phyloP scores from a whole-genome alignment of 2,329 filamentous ascomycete species.

The Phaeoacremonium minimum region DNA sequence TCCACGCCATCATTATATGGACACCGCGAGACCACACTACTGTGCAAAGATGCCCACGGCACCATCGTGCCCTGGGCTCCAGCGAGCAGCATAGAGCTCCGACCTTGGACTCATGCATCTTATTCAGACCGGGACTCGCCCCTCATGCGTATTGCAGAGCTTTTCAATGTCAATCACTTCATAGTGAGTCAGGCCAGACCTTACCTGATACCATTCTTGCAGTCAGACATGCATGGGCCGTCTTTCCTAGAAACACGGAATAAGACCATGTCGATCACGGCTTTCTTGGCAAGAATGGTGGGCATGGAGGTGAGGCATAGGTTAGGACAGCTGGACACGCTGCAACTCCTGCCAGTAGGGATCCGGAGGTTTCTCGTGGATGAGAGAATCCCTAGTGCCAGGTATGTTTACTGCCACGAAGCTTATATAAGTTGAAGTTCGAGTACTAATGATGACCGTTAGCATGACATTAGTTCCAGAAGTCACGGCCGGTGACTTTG shows the following conservation, averaged over 20 bases:
- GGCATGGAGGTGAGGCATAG: constrained; percentile 77
- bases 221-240: constrained; percentile 75
- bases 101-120: constrained; percentile 62
- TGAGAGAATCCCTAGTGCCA: constrained; percentile 71
- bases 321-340: constrained; percentile 72
- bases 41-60: constrained; percentile 74
- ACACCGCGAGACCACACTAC: constrained; percentile 58
- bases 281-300: constrained; percentile 62
- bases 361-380: constrained; percentile 77
- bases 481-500: constrained; percentile 67
- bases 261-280: constrained; percentile 52
- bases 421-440: neutral
- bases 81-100: constrained; percentile 56
- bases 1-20: constrained; percentile 62
- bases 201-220: constrained; percentile 81
- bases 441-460: neutral
- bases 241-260: constrained; percentile 55
- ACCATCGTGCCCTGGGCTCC: constrained; percentile 71
- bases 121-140: constrained; percentile 62
- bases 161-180: constrained; percentile 94
- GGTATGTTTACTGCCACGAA: neutral
- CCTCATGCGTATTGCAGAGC: constrained; percentile 69
- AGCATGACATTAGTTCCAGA: constrained; percentile 80
- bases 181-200: constrained; percentile 90
- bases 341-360: constrained; percentile 65